A percentile compares a stretch with the other conserved stretches of the same genome.
Conservation (phyloP, 371 early-diverging fungal genomes). For the Rhizopus delemar region DNA sequence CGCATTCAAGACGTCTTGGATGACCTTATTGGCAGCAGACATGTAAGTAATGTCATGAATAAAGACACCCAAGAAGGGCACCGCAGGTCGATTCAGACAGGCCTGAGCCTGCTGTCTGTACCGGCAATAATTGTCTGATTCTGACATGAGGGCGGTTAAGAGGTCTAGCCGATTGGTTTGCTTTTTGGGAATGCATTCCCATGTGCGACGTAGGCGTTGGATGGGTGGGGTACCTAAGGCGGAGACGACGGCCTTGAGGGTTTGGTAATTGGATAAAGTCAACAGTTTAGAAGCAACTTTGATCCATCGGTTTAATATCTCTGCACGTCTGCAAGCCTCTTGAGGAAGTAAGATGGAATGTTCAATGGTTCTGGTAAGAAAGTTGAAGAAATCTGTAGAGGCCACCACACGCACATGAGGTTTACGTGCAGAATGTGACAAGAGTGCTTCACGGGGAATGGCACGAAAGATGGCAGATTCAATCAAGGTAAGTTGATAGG, state of each 20-base stretch:
- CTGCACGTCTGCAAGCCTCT: slow-evolving; percentile 57
- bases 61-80: slow-evolving; percentile 74
- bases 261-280: slow-evolving; percentile 67
- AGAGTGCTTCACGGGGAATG: slow-evolving; percentile 59
- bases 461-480: slow-evolving; percentile 66
- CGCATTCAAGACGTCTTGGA: slow-evolving; percentile 39
- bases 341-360: slow-evolving; percentile 62
- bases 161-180: slow-evolving; percentile 51
- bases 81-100: slow-evolving; percentile 42
- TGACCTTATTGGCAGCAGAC: slow-evolving; percentile 53
- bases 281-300: slow-evolving; percentile 62
- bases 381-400: slow-evolving; percentile 79
- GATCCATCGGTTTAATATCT: slow-evolving; percentile 66
- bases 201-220: slow-evolving; percentile 66
- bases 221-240: slow-evolving; percentile 74
- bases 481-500: slow-evolving; percentile 69
- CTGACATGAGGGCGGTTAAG: slow-evolving; percentile 59
- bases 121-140: slow-evolving; percentile 63
- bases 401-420: slow-evolving; percentile 65
- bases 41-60: slow-evolving; percentile 78
- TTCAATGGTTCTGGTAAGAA: slow-evolving; percentile 70
- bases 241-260: slow-evolving; percentile 65
- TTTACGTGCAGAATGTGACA: slow-evolving; percentile 63
- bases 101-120: slow-evolving; percentile 58
- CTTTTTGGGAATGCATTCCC: slow-evolving; percentile 72